Conservation (phyloP, 163 green algal genomes). For the Volvox carteri region DNA sequence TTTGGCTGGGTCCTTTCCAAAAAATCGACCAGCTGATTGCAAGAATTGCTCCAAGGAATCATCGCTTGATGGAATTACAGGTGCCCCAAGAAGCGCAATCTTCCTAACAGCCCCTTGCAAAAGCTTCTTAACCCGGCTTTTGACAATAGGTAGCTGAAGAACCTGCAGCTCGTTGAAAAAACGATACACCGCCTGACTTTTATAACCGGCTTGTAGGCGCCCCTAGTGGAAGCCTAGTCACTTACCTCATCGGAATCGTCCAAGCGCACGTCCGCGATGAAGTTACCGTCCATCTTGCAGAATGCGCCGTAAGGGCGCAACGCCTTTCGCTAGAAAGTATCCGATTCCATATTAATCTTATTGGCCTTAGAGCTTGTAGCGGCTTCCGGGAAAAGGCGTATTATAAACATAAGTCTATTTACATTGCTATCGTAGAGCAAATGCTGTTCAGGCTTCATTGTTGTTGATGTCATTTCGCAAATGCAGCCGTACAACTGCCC, state of each 20-base stretch:
- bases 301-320: not conserved
- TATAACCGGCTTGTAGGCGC: not conserved
- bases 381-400: not conserved
- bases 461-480: too few relatives aligned
- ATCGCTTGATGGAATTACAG: conserved; percentile 67
- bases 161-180: conserved; percentile 64
- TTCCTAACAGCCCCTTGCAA: conserved; percentile 62
- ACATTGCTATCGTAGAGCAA: not conserved
- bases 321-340: not conserved
- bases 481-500: too few relatives aligned
- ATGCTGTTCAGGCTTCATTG: too few relatives aligned
- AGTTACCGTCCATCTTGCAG: conserved; percentile 64
- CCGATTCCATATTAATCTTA: conserved; percentile 17
- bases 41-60: conserved; percentile 75
- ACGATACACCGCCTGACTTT: not conserved
- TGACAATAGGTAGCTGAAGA: conserved; percentile 80
- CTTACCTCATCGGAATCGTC: conserved; percentile 74
- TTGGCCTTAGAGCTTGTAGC: conserved; percentile 5
- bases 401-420: not conserved
- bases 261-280: conserved; percentile 74
- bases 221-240: not conserved
- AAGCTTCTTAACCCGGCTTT: conserved; percentile 69
- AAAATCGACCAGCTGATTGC: conserved; percentile 71
- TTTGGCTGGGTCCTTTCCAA: conserved; percentile 80
- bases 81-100: conserved; percentile 62